Evolutionary conservation across 2,329 filamentous ascomycete species (phyloP), one percentile per base, ranked within the genome.

Genomic region (Camillea tinctor): DNA sequence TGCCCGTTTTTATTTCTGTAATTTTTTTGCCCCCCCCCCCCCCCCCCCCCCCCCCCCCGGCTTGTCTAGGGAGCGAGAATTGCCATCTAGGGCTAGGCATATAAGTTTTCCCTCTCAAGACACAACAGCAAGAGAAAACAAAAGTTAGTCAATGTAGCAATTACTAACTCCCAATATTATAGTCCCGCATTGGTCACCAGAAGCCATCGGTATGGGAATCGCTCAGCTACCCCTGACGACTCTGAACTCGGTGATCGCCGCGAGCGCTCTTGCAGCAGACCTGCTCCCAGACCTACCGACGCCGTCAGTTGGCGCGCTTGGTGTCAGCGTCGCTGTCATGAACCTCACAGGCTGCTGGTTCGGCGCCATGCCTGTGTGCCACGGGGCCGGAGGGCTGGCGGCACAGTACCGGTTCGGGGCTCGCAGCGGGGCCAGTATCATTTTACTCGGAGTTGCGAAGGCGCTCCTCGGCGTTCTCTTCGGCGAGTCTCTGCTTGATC

Each of bases 371-470:
- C 95, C 94, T 2, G 88, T 95, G 3, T 98, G 95, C 71, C 95
- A 98, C 72, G 94, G 94, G 4, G 92, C 92, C 0, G 94, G 94
- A 2, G 94, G 94, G 0, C 80, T 98, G 0, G 95, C 95, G 4
- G 95, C 90, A 0, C 94, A 98, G 73, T 92, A 92, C 73, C 87
- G 92, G 4, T 98, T 98, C 67, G 94, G 94, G 0, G 93, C 94
- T 4, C 88, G 94, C 53, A 96, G 91, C 60, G 94, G 94, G 9
- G 87, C 92, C 0, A 93, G 89, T 67, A 84, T 97, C 62, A 86
- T 97, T 56, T 72, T 96, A 22, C 84, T 98, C 0, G 94, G 94
- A 0, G 52, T 84, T 0, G 76, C 90, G 62, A 97, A 97, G 74
- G 74, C 97, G 4, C 4, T 89, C 0, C 79, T 97, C 0, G 94